Percentiles rank a stretch among this genome's conserved stretches.
phyloP scores from a whole-genome alignment of 768 basidiomycete species.

The Suillus bovinus region DNA sequence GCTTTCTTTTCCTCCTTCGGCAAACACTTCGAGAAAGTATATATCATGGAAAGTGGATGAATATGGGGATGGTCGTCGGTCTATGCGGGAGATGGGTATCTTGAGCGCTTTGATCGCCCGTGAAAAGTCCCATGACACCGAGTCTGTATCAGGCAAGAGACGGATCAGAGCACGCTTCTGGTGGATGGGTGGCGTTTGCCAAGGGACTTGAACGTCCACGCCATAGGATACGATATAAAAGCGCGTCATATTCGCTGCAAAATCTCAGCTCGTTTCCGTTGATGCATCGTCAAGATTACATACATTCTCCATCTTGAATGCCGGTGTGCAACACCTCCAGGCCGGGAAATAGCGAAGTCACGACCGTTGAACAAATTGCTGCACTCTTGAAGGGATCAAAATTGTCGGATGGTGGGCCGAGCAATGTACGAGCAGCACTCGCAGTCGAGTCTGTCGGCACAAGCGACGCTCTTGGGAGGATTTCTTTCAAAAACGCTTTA shows the following conservation, averaged over 20 bases:
- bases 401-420: constrained; percentile 36
- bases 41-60: constrained; percentile 52
- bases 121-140: constrained; percentile 15
- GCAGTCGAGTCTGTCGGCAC: constrained; percentile 74
- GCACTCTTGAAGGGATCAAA: constrained; percentile 51
- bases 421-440: constrained; percentile 53
- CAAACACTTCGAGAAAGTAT: constrained; percentile 64
- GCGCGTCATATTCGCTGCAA: constrained; percentile 64
- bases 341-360: constrained; percentile 58
- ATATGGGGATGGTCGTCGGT: constrained; percentile 58
- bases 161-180: constrained; percentile 41
- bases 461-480: constrained; percentile 52
- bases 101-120: constrained; percentile 38
- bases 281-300: not conserved
- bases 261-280: not conserved
- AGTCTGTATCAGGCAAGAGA: constrained; percentile 19
- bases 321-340: constrained; percentile 59
- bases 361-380: constrained; percentile 74
- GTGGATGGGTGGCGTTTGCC: constrained; percentile 20
- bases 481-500: constrained; percentile 51
- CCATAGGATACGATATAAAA: constrained; percentile 60
- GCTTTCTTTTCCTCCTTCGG: constrained; percentile 6
- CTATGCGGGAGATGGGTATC: constrained; percentile 52
- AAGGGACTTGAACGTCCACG: constrained; percentile 30
- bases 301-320: constrained; percentile 56